Evolutionary conservation across 1,284 basidiomycete species (phyloP).

Genomic region (Ustilago shanxiensis): DNA sequence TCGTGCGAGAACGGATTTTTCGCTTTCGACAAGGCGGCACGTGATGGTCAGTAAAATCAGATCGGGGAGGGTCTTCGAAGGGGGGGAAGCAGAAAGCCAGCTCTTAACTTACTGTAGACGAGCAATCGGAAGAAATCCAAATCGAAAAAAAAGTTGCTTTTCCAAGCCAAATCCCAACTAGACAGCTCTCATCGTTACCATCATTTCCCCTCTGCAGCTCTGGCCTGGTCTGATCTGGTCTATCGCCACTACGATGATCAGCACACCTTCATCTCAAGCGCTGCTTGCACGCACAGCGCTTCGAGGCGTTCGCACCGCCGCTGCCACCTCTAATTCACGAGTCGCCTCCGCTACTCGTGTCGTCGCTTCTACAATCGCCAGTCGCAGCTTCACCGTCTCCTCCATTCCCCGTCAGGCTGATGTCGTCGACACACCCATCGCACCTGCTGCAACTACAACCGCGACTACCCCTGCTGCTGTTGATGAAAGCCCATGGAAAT

Average conservation of each 20-base stretch:
- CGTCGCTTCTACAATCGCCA: slow-evolving; percentile 9
- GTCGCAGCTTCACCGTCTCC: slow-evolving; percentile 18
- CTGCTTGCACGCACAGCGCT: slow-evolving; percentile 32
- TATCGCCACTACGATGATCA: slow-evolving; percentile 28
- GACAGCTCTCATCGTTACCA: not conserved
- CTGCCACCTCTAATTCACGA: slow-evolving; percentile 1
- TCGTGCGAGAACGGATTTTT: no score
- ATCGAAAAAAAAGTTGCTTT: slow-evolving; percentile 18
- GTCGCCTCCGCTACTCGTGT: slow-evolving; percentile 12
- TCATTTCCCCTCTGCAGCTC: slow-evolving; percentile 3
- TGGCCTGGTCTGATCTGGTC: not conserved
- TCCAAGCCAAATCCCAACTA: not conserved
- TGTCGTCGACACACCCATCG: not conserved
- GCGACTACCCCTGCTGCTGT: not conserved
- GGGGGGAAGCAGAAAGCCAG: no score
- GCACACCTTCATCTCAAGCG: slow-evolving; percentile 24
- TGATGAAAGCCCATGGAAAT: no score
- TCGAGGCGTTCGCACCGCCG: slow-evolving; percentile 7
- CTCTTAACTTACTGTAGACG: no score
- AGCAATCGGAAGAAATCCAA: not conserved
- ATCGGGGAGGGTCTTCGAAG: not conserved
- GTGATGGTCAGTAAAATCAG: no score
- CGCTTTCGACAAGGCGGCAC: no score
- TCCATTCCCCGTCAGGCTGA: slow-evolving; percentile 14
- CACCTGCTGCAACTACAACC: not conserved